Evolutionary conservation across 2,329 filamentous ascomycete genomes (phyloP).

Genomic region (Aspergillus sp.): DNA sequence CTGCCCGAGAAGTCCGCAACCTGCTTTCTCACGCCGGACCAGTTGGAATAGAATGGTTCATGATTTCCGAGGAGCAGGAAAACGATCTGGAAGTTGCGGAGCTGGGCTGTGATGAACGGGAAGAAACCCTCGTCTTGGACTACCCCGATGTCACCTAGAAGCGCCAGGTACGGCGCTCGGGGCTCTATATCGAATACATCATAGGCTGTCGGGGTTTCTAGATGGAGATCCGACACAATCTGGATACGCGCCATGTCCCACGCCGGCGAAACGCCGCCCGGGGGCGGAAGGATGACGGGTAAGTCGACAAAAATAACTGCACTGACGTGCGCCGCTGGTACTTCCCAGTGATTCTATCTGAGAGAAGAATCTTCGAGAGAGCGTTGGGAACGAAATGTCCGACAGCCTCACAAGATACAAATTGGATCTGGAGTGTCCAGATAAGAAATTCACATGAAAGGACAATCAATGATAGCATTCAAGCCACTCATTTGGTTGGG

Average conservation of each 20-base stretch:
- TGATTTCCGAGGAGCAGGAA: conserved; percentile 58
- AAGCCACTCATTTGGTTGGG: no score
- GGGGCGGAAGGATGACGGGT: not conserved
- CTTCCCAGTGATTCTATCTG: not conserved
- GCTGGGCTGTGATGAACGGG: conserved; percentile 49
- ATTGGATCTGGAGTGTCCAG: no score
- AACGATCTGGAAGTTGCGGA: conserved; percentile 48
- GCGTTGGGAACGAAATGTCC: no score
- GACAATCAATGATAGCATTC: no score
- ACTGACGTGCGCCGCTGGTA: not conserved
- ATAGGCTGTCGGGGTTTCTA: conserved; percentile 52
- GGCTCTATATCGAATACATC: conserved; percentile 49
- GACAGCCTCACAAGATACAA: no score
- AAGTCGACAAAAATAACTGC: not conserved
- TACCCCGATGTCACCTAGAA: conserved; percentile 58
- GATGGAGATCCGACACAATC: conserved; percentile 58
- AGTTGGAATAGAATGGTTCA: conserved; percentile 48
- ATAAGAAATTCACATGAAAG: no score
- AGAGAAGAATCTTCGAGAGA: no score
- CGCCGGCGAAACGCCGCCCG: not conserved
- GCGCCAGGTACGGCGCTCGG: conserved; percentile 50
- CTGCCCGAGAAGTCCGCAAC: conserved; percentile 24
- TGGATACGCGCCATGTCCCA: conserved; percentile 32
- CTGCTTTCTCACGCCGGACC: conserved; percentile 20
- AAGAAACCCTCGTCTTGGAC: conserved; percentile 44